phyloP scores from a whole-genome alignment of 805 yeast species.

The Metschnikowia continentalis region DNA sequence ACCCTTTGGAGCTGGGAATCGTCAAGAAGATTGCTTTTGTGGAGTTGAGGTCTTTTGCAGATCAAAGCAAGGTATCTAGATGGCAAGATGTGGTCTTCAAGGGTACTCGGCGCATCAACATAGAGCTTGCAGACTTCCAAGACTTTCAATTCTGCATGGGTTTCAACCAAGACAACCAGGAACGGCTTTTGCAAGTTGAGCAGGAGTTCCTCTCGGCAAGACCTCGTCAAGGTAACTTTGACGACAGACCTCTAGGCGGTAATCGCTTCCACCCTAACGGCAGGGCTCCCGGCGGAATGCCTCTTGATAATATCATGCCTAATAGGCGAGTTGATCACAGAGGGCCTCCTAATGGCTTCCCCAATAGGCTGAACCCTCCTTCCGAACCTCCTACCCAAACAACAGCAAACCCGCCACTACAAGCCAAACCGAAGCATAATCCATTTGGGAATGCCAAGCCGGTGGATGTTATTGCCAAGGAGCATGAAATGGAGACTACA shows the following conservation, averaged over 20 bases:
- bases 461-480: conserved; percentile 67
- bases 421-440: conserved; percentile 40
- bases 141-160: conserved; percentile 39
- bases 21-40: conserved; percentile 61
- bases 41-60: conserved; percentile 48
- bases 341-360: background rate
- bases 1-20: conserved; percentile 32
- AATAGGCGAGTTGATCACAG: background rate
- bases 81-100: conserved; percentile 57
- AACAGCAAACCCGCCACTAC: background rate
- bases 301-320: conserved; percentile 10
- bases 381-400: background rate
- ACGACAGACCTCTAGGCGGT: conserved; percentile 8
- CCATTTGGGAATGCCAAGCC: conserved; percentile 88
- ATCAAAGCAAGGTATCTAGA: conserved; percentile 54
- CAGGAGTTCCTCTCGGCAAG: conserved; percentile 25
- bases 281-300: conserved; percentile 14
- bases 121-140: conserved; percentile 37
- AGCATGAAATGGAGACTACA: conserved; percentile 51
- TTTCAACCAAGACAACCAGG: conserved; percentile 35
- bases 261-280: conserved; percentile 2
- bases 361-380: background rate
- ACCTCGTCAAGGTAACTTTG: conserved; percentile 9
- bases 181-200: conserved; percentile 29
- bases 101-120: conserved; percentile 34